A percentile compares a stretch with the other conserved stretches of the same genome.
Conservation (phyloP, 1,284 basidiomycete species). For the Moesziomyces sp. region DNA sequence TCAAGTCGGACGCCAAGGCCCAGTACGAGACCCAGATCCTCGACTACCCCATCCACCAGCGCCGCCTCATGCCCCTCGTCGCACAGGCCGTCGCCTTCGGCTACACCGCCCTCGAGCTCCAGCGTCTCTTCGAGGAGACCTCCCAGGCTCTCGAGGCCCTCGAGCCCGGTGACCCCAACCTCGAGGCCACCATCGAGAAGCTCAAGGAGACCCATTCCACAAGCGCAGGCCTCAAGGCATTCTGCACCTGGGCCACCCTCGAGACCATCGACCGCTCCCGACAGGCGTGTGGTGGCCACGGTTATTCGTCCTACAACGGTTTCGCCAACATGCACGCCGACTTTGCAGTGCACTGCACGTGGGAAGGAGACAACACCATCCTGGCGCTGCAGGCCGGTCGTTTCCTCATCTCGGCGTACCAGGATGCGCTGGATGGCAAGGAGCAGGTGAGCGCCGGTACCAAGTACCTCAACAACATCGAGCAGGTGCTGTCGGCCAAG, state of each 20-base stretch:
- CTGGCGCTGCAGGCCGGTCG: conserved; percentile 72
- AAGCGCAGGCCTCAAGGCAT: conserved; percentile 73
- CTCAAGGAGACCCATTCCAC: conserved; percentile 74
- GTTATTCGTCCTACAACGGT: conserved; percentile 73
- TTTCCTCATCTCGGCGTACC: conserved; percentile 71
- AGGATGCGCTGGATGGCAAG: conserved; percentile 70
- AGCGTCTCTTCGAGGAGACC: conserved; percentile 69
- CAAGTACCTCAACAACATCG: conserved; percentile 70
- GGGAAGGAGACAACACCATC: conserved; percentile 74
- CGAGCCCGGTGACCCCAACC: conserved; percentile 69
- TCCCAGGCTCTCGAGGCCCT: conserved; percentile 71
- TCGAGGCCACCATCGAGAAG: conserved; percentile 69
- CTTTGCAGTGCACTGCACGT: conserved; percentile 71
- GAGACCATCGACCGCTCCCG: conserved; percentile 73
- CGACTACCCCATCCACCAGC: conserved; percentile 74
- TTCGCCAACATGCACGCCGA: conserved; percentile 71
- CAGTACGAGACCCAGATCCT: conserved; percentile 72
- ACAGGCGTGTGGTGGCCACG: conserved; percentile 73
- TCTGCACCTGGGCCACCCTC: conserved; percentile 74
- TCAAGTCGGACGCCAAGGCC: conserved; percentile 68
- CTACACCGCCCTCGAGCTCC: conserved; percentile 71
- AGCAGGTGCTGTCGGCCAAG: conserved; percentile 68
- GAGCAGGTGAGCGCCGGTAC: conserved; percentile 68
- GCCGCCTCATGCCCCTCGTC: conserved; percentile 73
- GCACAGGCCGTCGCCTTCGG: conserved; percentile 73